Evolutionary conservation across 805 yeast genomes (phyloP).

Genomic region (Wickerhamiella sorbophila): DNA sequence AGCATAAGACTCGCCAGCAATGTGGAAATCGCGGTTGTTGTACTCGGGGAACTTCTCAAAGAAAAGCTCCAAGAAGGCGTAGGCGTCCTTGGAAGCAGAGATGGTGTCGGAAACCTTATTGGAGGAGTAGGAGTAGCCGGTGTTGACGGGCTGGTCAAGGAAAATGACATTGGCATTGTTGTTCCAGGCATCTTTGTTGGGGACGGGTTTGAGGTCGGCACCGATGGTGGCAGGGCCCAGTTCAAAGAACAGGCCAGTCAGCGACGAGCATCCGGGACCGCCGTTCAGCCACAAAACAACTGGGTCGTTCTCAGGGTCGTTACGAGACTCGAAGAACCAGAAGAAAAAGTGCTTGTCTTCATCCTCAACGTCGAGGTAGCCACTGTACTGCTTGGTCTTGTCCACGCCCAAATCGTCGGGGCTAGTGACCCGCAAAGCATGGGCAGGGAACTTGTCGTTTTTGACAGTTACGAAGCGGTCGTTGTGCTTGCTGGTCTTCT

Average conservation of each 20-base stretch:
- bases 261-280: conserved; percentile 88
- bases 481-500: not conserved
- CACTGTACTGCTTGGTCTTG: conserved; percentile 66
- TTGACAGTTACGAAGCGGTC: not conserved
- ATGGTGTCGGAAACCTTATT: conserved; percentile 53
- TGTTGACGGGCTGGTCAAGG: conserved; percentile 80
- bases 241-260: conserved; percentile 77
- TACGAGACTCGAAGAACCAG: conserved; percentile 79
- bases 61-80: conserved; percentile 63
- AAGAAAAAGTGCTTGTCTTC: conserved; percentile 76
- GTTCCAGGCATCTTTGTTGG: conserved; percentile 76
- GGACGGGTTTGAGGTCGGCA: conserved; percentile 42
- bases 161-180: conserved; percentile 71
- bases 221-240: conserved; percentile 67
- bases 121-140: conserved; percentile 61
- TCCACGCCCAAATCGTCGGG: conserved; percentile 69
- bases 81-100: conserved; percentile 74
- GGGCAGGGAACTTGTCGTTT: conserved; percentile 21
- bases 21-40: conserved; percentile 48
- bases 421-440: conserved; percentile 47
- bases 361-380: conserved; percentile 69
- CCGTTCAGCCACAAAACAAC: conserved; percentile 82
- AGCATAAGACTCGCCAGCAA: conserved; percentile 83
- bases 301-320: conserved; percentile 78
- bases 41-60: conserved; percentile 58